These are phyloP conservation scores for Ceratocystis alfenasii DNA, from an alignment of 2,329 filamentous ascomycete species.

Conservation along the genomic window DNA sequence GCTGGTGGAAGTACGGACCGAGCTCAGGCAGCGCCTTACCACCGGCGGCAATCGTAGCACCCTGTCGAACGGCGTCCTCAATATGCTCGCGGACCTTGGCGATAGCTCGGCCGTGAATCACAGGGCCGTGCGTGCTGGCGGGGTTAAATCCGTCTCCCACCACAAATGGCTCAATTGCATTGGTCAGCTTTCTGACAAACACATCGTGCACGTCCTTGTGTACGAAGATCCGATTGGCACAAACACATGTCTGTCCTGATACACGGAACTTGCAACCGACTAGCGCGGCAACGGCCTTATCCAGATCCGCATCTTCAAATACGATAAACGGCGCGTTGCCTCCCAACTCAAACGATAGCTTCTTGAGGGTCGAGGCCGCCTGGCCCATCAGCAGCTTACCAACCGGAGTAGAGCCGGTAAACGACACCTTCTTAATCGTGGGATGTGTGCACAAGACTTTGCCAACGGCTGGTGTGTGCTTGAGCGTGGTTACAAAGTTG, in stretches of 20 bases:
- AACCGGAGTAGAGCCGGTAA: slow-evolving; percentile 49
- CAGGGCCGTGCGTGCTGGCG: slow-evolving; percentile 46
- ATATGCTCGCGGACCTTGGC: slow-evolving; percentile 51
- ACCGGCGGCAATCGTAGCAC: slow-evolving; percentile 46
- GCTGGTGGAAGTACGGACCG: slow-evolving; percentile 56
- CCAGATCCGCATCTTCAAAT: slow-evolving; percentile 61
- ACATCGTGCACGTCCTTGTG: slow-evolving; percentile 48
- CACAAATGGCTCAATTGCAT: slow-evolving; percentile 45
- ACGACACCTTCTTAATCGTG: slow-evolving; percentile 55
- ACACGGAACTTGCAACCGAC: slow-evolving; percentile 60
- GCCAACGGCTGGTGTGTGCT: slow-evolving; percentile 69
- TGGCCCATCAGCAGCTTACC: slow-evolving; percentile 53
- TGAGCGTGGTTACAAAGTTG: slow-evolving; percentile 66
- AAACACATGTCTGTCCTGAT: slow-evolving; percentile 61
- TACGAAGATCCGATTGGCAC: slow-evolving; percentile 49
- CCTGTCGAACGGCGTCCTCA: slow-evolving; percentile 49
- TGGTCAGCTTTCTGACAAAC: slow-evolving; percentile 39
- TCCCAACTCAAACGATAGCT: slow-evolving; percentile 61
- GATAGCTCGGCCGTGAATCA: slow-evolving; percentile 54
- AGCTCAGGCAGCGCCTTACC: slow-evolving; percentile 47
- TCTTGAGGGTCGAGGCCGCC: slow-evolving; percentile 56
- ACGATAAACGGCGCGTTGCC: slow-evolving; percentile 68
- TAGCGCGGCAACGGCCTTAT: slow-evolving; percentile 52
- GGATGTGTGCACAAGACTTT: slow-evolving; percentile 35
- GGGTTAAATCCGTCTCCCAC: slow-evolving; percentile 45